Percentiles rank a stretch among this genome's conserved stretches.
These are phyloP conservation scores for Arthrobotrys megalospora DNA, from an alignment of 2,329 filamentous ascomycete genomes.

Conservation along the genomic window DNA sequence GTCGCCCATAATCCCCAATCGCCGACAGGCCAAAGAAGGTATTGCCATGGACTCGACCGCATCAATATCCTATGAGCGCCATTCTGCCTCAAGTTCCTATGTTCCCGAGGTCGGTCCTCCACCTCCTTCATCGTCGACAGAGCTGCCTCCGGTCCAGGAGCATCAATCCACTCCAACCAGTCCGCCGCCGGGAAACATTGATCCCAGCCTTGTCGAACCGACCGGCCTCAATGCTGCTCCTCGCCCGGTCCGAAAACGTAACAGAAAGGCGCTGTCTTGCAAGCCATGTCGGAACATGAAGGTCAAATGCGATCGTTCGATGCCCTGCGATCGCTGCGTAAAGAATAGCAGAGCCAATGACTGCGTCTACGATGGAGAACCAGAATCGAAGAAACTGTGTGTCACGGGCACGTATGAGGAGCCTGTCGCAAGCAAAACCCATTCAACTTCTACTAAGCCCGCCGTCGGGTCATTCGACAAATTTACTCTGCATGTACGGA, in stretches of 20 bases:
- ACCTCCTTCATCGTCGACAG: slow-evolving; percentile 1
- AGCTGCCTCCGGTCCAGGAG: slow-evolving; percentile 6
- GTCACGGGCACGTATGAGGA: slow-evolving; percentile 39
- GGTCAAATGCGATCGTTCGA: slow-evolving; percentile 57
- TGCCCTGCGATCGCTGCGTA: slow-evolving; percentile 54
- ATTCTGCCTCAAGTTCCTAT: slow-evolving; percentile 14
- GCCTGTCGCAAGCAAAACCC: not conserved
- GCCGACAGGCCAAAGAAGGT: slow-evolving; percentile 14
- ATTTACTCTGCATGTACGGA: slow-evolving; percentile 36
- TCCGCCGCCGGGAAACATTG: slow-evolving; percentile 40
- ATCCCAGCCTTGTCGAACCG: slow-evolving; percentile 49
- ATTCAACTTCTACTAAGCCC: slow-evolving; percentile 2
- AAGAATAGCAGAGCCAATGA: slow-evolving; percentile 50
- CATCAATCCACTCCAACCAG: slow-evolving; percentile 25
- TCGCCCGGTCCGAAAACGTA: slow-evolving; percentile 53
- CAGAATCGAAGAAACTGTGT: slow-evolving; percentile 52
- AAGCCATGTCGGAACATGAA: slow-evolving; percentile 60
- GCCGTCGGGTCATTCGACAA: slow-evolving; percentile 6
- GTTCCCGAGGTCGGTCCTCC: not conserved
- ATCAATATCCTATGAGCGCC: slow-evolving; percentile 29
- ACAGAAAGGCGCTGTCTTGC: slow-evolving; percentile 56
- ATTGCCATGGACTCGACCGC: slow-evolving; percentile 35
- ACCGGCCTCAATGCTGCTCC: slow-evolving; percentile 8
- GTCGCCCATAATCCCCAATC: slow-evolving; percentile 25
- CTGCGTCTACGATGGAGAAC: slow-evolving; percentile 55